Base-by-base conservation (phyloP, 179 eudicot genomes). In the Spinacia oleracea region DNA sequence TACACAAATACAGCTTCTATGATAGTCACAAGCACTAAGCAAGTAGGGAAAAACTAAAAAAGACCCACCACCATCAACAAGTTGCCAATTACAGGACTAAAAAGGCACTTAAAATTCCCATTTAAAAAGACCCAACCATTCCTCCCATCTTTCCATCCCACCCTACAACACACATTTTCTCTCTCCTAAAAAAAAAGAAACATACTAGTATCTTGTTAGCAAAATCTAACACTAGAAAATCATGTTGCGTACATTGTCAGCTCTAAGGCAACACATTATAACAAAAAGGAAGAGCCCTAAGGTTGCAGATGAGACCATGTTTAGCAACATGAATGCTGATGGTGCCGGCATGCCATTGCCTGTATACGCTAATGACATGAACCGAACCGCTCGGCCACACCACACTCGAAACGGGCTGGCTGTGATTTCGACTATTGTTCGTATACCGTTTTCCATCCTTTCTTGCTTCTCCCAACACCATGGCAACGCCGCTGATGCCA, bases 271-370 rank as follows among this genome's bases (percentile, higher is more conserved):
- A 2, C 74, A 82, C 21, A 65, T 68, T 18, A 11, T 69, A 1
- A 72, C 77, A 53, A 83, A 79, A 76, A 85, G 84, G 79, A 86
- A 88, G 84, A 88, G 86, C 72, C 88, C 89, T 2, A 83, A 86
- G 62, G 91, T 90, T n/a, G 90, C 90, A 1, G 94, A 90, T 55
- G 94, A 90, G 79, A 81, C 64, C 84, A 88, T 86, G 88, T 76
- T 86, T 65, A 48, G 68, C 9, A 68, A 59, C 66, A 23, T 25
- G 18, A 68, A 51, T 66, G n/a, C n/a, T n/a, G n/a, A 16, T 40
- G 38, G 84, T 56, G 16, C 74, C 46, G 0, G 32, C n/a, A 0
- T 68, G 18, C 1, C 31, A n/a, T n/a, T 55, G 23, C 23, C 76
- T 15, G n/a, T 76, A 48, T 66, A 79, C 10, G 78, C 70, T 4